Base-by-base conservation (phyloP, 495 filamentous ascomycete genomes). In the Trichoderma gamsii region DNA sequence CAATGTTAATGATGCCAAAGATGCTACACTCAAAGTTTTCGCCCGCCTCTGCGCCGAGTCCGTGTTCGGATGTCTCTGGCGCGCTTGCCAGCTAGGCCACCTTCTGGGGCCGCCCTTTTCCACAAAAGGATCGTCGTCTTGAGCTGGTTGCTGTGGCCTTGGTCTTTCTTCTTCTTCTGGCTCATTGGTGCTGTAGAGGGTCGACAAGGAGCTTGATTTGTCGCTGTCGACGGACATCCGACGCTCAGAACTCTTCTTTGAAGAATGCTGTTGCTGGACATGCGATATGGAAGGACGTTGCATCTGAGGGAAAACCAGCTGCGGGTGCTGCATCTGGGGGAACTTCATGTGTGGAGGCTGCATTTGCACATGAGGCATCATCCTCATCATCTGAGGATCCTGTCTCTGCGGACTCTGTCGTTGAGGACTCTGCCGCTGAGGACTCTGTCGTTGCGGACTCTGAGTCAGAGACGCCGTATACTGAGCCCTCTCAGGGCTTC, bases 191-290 rank as follows among this genome's bases (percentile, higher is more conserved):
- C 65, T 66, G 41, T 66, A 66, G 18, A 66, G 43, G 6, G 65
- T 66, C n/a, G 65, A 66, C 27, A 66, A 32, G n/a, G 41, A 44
- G 18, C 65, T 66, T 9, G 65, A 66, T 25, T 46, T 49, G 41
- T 66, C 65, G 65, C 65, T 66, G 8, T 66, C 65, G 6, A 49
- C 5, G 1, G 63, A 65, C 41, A 41, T 41, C 25, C 56, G 56
- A 29, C 25, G 56, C 11, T 61, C 56, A 29, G 56, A 11, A 5
- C 25, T 61, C 27, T 25, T 61, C 56, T 61, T 16, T 16, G 51
- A 25, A 12, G 56, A 21, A 7, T 9, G 16, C 4, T 21, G 49
- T 7, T 61, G 23, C 56, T 61, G 56, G 27, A 32, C 23, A 2
- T 23, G 12, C 16, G 8, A 25, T 25, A 32, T 61, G 0, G 56